Evolutionary conservation across 2,329 filamentous ascomycete species (phyloP).

Genomic region (Sodiomyces alkalinus): DNA sequence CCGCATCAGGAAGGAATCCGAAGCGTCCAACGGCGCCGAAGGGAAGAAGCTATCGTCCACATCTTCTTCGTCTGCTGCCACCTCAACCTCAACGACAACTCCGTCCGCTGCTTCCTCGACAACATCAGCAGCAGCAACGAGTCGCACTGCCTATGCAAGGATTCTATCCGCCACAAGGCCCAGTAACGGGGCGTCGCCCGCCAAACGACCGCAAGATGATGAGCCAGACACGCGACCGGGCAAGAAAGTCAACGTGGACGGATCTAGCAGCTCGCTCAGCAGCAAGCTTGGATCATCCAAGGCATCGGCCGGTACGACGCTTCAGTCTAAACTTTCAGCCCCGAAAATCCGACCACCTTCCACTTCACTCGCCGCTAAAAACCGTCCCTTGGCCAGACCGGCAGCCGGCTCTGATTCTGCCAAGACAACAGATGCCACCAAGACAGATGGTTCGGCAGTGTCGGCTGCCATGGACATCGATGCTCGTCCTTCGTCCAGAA

Average conservation of each 20-base stretch:
- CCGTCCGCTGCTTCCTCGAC: slow-evolving; percentile 9
- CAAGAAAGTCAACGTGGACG: slow-evolving; percentile 27
- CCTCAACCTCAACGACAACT: slow-evolving; percentile 13
- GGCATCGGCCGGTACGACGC: slow-evolving; percentile 14
- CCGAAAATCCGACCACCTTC: slow-evolving; percentile 13
- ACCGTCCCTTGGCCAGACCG: slow-evolving; percentile 26
- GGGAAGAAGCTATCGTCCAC: slow-evolving; percentile 11
- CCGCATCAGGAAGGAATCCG: slow-evolving; percentile 23
- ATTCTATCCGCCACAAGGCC: no score
- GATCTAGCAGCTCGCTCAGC: slow-evolving; percentile 19
- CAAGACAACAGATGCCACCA: slow-evolving; percentile 6
- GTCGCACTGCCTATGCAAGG: no score
- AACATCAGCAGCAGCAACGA: not conserved
- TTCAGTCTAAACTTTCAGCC: slow-evolving; percentile 12
- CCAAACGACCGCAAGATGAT: slow-evolving; percentile 24
- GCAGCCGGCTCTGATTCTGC: slow-evolving; percentile 17
- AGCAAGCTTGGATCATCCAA: slow-evolving; percentile 23
- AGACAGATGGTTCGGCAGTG: slow-evolving; percentile 9
- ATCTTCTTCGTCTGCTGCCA: not conserved
- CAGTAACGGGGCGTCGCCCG: slow-evolving; percentile 12
- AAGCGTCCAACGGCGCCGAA: slow-evolving; percentile 11
- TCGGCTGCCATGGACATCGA: slow-evolving; percentile 8
- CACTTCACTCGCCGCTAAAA: slow-evolving; percentile 32
- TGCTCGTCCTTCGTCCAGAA: no score
- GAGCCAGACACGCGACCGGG: slow-evolving; percentile 22